phyloP scores from a whole-genome alignment of 768 basidiomycete species.

The Hydnomerulius pinastri region DNA sequence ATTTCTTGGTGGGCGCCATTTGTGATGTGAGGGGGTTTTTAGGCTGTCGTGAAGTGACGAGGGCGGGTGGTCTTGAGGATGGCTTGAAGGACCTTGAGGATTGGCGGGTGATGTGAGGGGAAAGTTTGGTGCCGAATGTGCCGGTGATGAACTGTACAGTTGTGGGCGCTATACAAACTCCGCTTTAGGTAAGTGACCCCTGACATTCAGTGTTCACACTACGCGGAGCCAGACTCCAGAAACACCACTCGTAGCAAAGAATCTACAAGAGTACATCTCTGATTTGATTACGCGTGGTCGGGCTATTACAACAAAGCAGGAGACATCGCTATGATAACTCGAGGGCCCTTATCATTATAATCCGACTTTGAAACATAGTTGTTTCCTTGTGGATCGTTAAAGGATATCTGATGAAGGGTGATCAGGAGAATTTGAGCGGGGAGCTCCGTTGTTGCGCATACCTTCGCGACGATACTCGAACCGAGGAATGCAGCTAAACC shows the following conservation, averaged over 20 bases:
- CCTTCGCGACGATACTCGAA: slow-evolving; percentile 84
- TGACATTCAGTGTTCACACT: too few species aligned
- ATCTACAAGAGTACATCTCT: too few species aligned
- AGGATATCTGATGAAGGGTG: slow-evolving; percentile 55
- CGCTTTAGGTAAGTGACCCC: slow-evolving; percentile 14
- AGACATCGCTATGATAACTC: slow-evolving; percentile 74
- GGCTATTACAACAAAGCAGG: slow-evolving; percentile 60
- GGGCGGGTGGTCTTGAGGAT: slow-evolving; percentile 16
- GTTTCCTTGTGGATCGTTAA: slow-evolving; percentile 64
- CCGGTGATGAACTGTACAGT: slow-evolving; percentile 33
- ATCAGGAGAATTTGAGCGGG: slow-evolving; percentile 7
- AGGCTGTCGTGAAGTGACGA: slow-evolving; percentile 11
- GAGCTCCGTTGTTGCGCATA: slow-evolving; percentile 27
- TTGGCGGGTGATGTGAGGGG: slow-evolving; percentile 6
- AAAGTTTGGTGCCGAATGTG: slow-evolving; percentile 17
- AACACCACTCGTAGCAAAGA: too few species aligned
- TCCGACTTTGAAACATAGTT: slow-evolving; percentile 81
- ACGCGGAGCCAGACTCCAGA: too few species aligned
- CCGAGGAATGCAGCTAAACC: slow-evolving; percentile 82
- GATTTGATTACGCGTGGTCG: too few species aligned
- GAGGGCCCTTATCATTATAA: slow-evolving; percentile 72
- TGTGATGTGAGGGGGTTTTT: slow-evolving; percentile 23
- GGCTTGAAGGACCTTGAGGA: slow-evolving; percentile 8
- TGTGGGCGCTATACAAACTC: slow-evolving; percentile 24
- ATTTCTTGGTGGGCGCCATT: slow-evolving; percentile 97